A percentile compares a stretch with the other conserved stretches of the same genome.
These are phyloP conservation scores for Malus sylvestris DNA, from an alignment of 306 rosid species.

Conservation along the genomic window DNA sequence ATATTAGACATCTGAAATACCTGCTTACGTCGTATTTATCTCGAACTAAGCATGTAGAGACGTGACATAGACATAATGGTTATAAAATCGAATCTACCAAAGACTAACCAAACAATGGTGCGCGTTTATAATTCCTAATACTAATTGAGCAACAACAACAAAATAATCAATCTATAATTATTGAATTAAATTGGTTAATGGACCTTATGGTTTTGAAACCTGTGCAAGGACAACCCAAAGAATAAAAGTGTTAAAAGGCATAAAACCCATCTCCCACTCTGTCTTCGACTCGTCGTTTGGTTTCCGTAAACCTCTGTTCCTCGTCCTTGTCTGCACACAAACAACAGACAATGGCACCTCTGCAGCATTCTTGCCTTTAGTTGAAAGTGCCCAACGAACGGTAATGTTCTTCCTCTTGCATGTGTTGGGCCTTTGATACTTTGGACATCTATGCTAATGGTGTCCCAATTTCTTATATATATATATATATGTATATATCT, in stretches of 20 bases:
- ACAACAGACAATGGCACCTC: constrained; percentile 1
- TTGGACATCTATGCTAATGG: not conserved
- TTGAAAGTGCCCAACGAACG: not conserved
- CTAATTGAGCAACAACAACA: not conserved
- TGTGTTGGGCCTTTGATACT: not conserved
- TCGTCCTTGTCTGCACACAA: not conserved
- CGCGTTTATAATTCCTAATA: not conserved
- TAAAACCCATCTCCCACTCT: not conserved
- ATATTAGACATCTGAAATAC: too few relatives aligned
- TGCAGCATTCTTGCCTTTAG: not conserved
- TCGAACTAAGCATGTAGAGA: not conserved
- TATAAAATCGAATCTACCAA: too few relatives aligned
- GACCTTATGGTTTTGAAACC: not conserved
- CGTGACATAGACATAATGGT: fast-evolving
- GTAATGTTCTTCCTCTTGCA: not conserved
- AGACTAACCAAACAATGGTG: too few relatives aligned
- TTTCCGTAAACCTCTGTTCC: not conserved
- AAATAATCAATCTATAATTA: too few relatives aligned
- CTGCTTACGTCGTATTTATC: not conserved
- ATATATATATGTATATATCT: not conserved
- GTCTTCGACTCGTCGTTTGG: not conserved
- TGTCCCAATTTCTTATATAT: not conserved
- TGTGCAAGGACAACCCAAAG: not conserved
- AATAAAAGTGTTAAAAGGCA: not conserved
- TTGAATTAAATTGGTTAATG: not conserved